These are phyloP conservation scores for Verticillium nonalfalfae DNA, from an alignment of 2,329 filamentous ascomycete genomes.

Conservation along the genomic window DNA sequence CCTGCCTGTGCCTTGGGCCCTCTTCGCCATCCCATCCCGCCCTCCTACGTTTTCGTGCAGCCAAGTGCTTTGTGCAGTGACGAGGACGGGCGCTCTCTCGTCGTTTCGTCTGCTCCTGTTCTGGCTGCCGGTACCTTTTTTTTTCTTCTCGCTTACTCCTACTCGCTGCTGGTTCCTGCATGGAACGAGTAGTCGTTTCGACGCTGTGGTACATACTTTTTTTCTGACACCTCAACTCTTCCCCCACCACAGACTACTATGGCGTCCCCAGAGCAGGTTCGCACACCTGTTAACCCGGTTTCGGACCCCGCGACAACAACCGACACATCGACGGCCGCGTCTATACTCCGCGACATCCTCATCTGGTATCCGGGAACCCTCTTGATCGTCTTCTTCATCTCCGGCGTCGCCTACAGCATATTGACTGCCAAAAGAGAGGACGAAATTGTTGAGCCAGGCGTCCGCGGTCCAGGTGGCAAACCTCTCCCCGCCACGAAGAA, in stretches of 20 bases:
- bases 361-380: constrained; percentile 47
- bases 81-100: not conserved
- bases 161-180: not conserved
- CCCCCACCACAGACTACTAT: constrained; percentile 18
- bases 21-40: too few relatives aligned
- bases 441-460: constrained; percentile 36
- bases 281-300: constrained; percentile 6
- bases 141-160: not conserved
- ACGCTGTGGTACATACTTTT: not conserved
- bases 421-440: constrained; percentile 40
- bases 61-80: not conserved
- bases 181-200: not conserved
- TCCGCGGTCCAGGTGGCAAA: constrained; percentile 80
- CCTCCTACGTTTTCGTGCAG: not conserved
- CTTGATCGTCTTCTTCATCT: constrained; percentile 42
- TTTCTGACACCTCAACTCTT: constrained; percentile 9
- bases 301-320: constrained; percentile 3
- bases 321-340: constrained; percentile 28
- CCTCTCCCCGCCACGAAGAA: constrained; percentile 66
- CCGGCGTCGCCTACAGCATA: constrained; percentile 47
- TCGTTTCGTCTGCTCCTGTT: not conserved
- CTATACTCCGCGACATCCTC: constrained; percentile 38
- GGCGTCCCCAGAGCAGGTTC: constrained; percentile 23
- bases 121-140: constrained; percentile 2
- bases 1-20: too few relatives aligned